Evolutionary conservation across 352 stramenopile genomes (phyloP).

Genomic region (Plasmopara halstedii): DNA sequence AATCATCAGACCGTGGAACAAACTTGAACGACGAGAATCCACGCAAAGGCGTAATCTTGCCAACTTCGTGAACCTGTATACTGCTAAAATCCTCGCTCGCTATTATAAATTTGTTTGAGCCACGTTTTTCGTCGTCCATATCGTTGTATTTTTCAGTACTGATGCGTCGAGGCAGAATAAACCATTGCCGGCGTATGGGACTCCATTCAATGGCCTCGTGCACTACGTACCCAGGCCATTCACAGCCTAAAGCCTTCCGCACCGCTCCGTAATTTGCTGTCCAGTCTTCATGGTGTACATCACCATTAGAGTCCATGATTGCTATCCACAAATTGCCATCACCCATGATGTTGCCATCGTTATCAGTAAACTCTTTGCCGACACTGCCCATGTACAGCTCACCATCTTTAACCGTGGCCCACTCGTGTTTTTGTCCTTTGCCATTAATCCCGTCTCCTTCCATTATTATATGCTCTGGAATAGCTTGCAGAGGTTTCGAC

Average conservation of each 20-base stretch:
- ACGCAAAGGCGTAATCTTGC: slow-evolving; percentile 72
- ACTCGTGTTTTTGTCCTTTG: slow-evolving; percentile 99
- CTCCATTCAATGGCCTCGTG: slow-evolving; percentile 98
- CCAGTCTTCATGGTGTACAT: slow-evolving; percentile 91
- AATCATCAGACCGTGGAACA: slow-evolving; percentile 82
- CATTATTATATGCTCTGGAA: slow-evolving; percentile 95
- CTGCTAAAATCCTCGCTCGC: slow-evolving; percentile 86
- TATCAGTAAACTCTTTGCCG: slow-evolving; percentile 92
- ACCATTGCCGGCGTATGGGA: slow-evolving; percentile 91
- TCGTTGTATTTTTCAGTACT: slow-evolving; percentile 95
- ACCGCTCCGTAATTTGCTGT: slow-evolving; percentile 89
- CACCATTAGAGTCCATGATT: slow-evolving; percentile 80
- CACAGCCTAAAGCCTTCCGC: slow-evolving; percentile 82
- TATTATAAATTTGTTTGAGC: slow-evolving; percentile 87
- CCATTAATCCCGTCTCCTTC: slow-evolving; percentile 93
- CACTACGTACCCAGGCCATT: slow-evolving; percentile 93
- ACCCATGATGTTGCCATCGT: slow-evolving; percentile 88
- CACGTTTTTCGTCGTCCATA: slow-evolving; percentile 89
- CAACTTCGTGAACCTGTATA: slow-evolving; percentile 77
- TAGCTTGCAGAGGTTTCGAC: slow-evolving; percentile 67
- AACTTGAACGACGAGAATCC: slow-evolving; percentile 96
- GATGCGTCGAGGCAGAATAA: slow-evolving; percentile 95
- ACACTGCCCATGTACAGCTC: slow-evolving; percentile 96
- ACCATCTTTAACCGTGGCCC: slow-evolving; percentile 97
- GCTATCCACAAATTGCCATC: slow-evolving; percentile 97